A percentile compares a stretch with the other conserved stretches of the same genome.
Conservation (phyloP, 129 eudicot species). For the Chrysanthemum lavandulifolium region DNA sequence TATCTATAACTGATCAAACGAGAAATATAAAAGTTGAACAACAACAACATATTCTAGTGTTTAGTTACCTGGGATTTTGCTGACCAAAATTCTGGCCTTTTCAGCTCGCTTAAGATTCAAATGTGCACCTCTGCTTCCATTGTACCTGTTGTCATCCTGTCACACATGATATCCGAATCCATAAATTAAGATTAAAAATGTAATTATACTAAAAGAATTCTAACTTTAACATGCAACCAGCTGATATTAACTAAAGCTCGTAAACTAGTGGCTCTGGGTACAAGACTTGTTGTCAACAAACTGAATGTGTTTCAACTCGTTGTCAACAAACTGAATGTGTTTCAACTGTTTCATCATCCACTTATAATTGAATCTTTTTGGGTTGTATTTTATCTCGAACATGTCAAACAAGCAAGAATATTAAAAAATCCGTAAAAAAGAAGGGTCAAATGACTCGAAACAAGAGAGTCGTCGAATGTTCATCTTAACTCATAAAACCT, state of each 20-base stretch:
- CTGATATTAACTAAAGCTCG: background rate
- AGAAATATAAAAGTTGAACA: background rate
- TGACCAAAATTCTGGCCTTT: constrained; percentile 81
- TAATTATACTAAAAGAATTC: background rate
- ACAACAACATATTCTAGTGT: too few species aligned
- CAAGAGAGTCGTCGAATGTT: too few species aligned
- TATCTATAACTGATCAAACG: background rate
- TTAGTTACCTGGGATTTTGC: constrained; percentile 82
- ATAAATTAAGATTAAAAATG: background rate
- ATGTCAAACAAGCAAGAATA: too few species aligned
- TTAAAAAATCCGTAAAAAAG: too few species aligned
- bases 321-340: too few species aligned
- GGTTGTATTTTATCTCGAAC: too few species aligned
- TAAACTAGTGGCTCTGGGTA: constrained; percentile 1
- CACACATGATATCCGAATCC: constrained; percentile 15
- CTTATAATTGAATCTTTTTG: too few species aligned
- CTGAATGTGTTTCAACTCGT: too few species aligned
- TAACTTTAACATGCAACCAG: background rate
- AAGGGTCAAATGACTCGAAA: too few species aligned
- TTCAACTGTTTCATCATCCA: too few species aligned
- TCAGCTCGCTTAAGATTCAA: constrained; percentile 96
- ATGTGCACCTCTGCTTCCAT: constrained; percentile 95
- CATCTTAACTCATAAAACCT: too few species aligned
- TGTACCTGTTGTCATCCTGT: constrained; percentile 94
- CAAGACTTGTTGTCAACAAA: too few species aligned